Base-by-base conservation (phyloP, 2,329 filamentous ascomycete genomes). In the Phialocephala sp. region DNA sequence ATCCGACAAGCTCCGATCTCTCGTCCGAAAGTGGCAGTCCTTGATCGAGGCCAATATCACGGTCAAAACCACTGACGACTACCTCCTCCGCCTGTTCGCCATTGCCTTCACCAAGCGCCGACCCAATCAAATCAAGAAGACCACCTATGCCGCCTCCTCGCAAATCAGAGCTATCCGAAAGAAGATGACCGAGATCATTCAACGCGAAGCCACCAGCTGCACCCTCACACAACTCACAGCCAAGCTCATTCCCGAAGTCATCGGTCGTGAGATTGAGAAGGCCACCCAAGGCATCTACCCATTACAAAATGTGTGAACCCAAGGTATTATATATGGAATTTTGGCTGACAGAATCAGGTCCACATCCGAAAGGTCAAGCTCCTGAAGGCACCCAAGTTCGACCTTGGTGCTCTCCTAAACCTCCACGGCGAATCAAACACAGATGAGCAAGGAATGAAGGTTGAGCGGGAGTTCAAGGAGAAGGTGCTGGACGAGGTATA, bases 301-400 rank as follows among this genome's bases (percentile, higher is more conserved):
- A 76, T 91, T 99, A 80, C 95, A 98, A 88, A 97, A 98, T 84
- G 95, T 97, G 85, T 72, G 89, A 85, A 41, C 12, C 35, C 60
- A 8, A 64, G 50, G 20, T 32, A 35, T 27, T n/a, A 32, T 60
- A 24, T 55, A 41, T 32, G 15, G 43, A 52, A 20, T 39, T 64
- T 57, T 68, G 72, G 72, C 72, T 69, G 43, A 63, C 50, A 27
- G 55, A 58, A 71, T 11, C 76, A 98, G 94, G 94, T 98, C 79
- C 95, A 99, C 88, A 97, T 99, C 84, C 94, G 95, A 84, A 99
- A 99, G 90, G 94, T 99, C 79, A 99, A 99, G 91, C 92, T 99
- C 76, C 87, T 99, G 77, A 99, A 99, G 91, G 83, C 90, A 74
- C 95, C 95, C 80, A 99, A 99, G 89, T 98, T 99, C 87, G 95